Evolutionary conservation across 2,329 filamentous ascomycete species (phyloP).

Genomic region (Clonostachys solani): DNA sequence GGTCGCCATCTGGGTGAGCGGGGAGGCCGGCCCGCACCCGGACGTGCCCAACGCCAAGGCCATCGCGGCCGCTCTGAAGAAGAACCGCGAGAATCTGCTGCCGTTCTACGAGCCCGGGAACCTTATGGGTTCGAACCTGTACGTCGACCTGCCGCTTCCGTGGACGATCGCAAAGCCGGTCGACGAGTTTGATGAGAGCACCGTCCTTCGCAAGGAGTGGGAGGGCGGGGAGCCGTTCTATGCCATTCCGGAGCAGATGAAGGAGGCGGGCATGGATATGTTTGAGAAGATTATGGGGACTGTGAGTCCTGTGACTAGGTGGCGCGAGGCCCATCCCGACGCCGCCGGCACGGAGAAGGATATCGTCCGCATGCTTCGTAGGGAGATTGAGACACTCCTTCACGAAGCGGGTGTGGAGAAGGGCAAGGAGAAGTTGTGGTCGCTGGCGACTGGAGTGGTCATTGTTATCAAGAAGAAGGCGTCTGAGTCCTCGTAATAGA

Average conservation of each 20-base stretch:
- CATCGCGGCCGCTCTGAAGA: conserved; percentile 30
- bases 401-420: conserved; percentile 25
- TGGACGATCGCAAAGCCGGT: conserved; percentile 32
- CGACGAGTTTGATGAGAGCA: conserved; percentile 27
- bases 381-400: conserved; percentile 16
- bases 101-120: conserved; percentile 37
- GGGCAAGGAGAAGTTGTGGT: conserved; percentile 21
- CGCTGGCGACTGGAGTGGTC: conserved; percentile 13
- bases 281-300: conserved; percentile 30
- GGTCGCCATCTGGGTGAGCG: conserved; percentile 52
- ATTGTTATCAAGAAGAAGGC: conserved; percentile 20
- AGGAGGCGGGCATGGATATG: conserved; percentile 18
- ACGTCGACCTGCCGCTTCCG: conserved; percentile 38
- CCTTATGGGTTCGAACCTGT: conserved; percentile 28
- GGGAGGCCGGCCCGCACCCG: neutral
- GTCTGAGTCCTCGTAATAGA: neutral
- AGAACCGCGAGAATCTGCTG: conserved; percentile 16
- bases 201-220: conserved; percentile 39
- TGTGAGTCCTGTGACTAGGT: conserved; percentile 32
- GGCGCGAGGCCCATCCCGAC: conserved; percentile 38
- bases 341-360: conserved; percentile 31
- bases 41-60: neutral
- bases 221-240: conserved; percentile 22
- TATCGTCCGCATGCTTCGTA: conserved; percentile 20
- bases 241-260: conserved; percentile 7